These are phyloP conservation scores for Monosporascus sp. DNA, from an alignment of 2,329 filamentous ascomycete species.

Conservation along the genomic window DNA sequence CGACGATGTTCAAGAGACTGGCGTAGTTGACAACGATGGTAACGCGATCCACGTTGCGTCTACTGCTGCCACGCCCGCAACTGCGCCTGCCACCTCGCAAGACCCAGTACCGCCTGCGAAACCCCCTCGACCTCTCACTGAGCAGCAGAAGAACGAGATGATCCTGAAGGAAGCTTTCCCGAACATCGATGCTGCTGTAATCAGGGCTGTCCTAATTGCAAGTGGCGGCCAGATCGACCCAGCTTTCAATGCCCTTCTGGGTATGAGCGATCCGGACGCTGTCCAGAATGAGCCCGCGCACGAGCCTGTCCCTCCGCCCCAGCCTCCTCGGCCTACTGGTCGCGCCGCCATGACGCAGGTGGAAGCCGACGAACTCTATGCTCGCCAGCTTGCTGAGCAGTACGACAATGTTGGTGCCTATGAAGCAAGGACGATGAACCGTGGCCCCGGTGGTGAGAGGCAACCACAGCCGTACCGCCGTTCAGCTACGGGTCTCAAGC, in stretches of 20 bases:
- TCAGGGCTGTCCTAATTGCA: conserved; percentile 82
- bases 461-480: conserved; percentile 20
- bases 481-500: conserved; percentile 45
- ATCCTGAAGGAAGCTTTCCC: conserved; percentile 95
- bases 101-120: conserved; percentile 61
- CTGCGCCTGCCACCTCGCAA: conserved; percentile 29
- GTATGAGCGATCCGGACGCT: conserved; percentile 80
- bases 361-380: conserved; percentile 86
- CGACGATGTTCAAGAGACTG: conserved; percentile 61
- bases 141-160: conserved; percentile 77
- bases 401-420: conserved; percentile 63
- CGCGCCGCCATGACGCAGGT: conserved; percentile 67
- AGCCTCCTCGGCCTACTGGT: conserved; percentile 70
- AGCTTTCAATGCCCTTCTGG: conserved; percentile 89
- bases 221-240: conserved; percentile 85
- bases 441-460: conserved; percentile 28
- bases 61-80: conserved; percentile 23
- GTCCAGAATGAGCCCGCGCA: conserved; percentile 46
- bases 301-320: conserved; percentile 60
- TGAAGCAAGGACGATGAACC: conserved; percentile 49
- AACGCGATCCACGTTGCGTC: conserved; percentile 15
- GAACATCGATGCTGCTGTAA: conserved; percentile 68
- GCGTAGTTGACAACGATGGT: conserved; percentile 39
- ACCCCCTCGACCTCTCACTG: conserved; percentile 75
- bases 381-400: conserved; percentile 86